Evolutionary conservation across 2,329 filamentous ascomycete species (phyloP), one percentile per base, ranked within the genome.

Genomic region (Aspergillus sp.): DNA sequence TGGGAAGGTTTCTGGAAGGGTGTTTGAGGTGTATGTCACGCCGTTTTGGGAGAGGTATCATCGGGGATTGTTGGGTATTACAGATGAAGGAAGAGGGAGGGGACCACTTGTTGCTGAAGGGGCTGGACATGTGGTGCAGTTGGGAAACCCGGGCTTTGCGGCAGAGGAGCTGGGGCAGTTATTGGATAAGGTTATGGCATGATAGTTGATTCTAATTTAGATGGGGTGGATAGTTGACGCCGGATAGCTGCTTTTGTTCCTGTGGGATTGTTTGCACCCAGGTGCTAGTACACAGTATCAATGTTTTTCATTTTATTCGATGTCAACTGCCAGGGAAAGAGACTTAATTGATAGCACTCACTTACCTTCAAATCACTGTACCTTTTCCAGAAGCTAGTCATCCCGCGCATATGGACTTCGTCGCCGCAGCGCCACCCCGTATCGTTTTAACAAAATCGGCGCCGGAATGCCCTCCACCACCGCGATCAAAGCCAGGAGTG

Each of bases 91-190:
- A 10, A 76, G 69, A 38, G 76, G 74, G 19, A 78, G 78, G 43
- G 81, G 81, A 0, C 80, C 79, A 2, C 65, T 84, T 12, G 77
- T 81, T 45, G 83, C 82, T 0, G 72, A 76, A 7, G 75, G 77
- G 0, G 82, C 81, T 36, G 83, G 83, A 0, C 83, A 86, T 69
- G 85, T 86, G 59, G 79, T 87, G 23, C 85, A 87, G 64, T 75
- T 72, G 38, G 84, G 86, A 61, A 79, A 81, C 28, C 84, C 85
- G 3, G 72, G 60, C 1, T 75, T 82, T 59, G 82, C 84, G 6
- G 76, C 74, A 1, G 19, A 76, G 60, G 43, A 74, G 50, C 49
- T 72, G 8, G 38, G 60, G 54, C 63, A 65, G 15, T 55, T 73
- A 19, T 15, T 72, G 10, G 53, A 57, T 10, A 69, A 66, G 58